Evolutionary conservation across 257 asterid species (phyloP).

Genomic region (Nicotiana otophora): DNA sequence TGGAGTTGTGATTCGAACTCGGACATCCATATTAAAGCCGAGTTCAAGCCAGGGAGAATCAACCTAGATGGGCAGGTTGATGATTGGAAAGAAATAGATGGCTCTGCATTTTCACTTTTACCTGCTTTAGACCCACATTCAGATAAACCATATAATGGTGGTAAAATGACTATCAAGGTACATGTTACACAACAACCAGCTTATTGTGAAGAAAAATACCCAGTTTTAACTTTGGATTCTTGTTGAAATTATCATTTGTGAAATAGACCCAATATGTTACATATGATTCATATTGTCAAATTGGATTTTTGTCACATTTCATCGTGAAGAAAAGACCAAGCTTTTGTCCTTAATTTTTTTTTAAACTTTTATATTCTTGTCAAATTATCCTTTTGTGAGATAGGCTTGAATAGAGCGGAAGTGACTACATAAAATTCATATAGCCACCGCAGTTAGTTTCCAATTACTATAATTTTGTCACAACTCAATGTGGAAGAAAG

Average conservation of each 20-base stretch:
- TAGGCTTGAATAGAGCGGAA: too few species aligned
- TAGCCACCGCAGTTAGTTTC: too few species aligned
- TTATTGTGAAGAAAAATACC: neutral
- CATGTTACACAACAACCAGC: neutral
- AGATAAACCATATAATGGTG: constrained; percentile 45
- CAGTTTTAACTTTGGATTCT: neutral
- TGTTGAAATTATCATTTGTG: neutral
- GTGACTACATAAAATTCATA: too few species aligned
- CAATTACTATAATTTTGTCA: too few species aligned
- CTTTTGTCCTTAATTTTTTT: too few species aligned
- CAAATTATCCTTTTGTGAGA: too few species aligned
- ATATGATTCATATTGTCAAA: neutral
- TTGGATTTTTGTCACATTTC: too few species aligned
- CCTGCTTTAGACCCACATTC: constrained; percentile 63
- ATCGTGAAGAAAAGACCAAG: too few species aligned
- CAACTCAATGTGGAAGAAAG: neutral
- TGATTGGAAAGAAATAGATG: constrained; percentile 45
- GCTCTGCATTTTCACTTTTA: constrained; percentile 40
- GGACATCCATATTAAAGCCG: constrained; percentile 36
- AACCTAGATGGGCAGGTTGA: constrained; percentile 53
- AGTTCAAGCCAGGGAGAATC: constrained; percentile 50
- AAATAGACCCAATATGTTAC: neutral
- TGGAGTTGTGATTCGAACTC: constrained; percentile 53
- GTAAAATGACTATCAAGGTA: constrained; percentile 58
- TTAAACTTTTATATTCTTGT: too few species aligned